A percentile compares a stretch with the other conserved stretches of the same genome.
These are phyloP conservation scores for Aspergillus baeticus DNA, from an alignment of 495 filamentous ascomycete genomes.

Conservation along the genomic window DNA sequence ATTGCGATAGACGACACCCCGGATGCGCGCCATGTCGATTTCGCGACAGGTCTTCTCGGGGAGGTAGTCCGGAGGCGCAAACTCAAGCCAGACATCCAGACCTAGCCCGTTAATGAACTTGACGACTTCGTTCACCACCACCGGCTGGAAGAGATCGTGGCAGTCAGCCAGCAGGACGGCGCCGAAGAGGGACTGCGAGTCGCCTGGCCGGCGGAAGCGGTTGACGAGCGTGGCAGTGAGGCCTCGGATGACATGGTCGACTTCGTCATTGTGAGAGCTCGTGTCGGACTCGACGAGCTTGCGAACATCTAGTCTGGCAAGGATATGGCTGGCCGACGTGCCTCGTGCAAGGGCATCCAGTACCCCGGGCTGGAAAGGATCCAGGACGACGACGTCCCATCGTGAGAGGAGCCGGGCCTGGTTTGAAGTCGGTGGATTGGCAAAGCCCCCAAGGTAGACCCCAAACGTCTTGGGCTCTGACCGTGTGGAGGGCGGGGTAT, in stretches of 20 bases:
- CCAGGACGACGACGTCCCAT: conserved; percentile 46
- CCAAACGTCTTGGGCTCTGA: conserved; percentile 33
- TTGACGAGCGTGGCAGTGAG: not conserved
- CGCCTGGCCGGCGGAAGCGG: not conserved
- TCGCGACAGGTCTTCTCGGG: conserved; percentile 10
- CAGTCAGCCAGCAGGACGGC: conserved; percentile 14
- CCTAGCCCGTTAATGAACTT: conserved; percentile 14
- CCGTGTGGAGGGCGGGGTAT: not conserved
- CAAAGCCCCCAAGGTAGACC: conserved; percentile 42
- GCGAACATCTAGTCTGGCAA: conserved; percentile 29
- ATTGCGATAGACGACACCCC: conserved; percentile 17
- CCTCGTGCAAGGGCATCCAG: conserved; percentile 29
- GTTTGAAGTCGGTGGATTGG: conserved; percentile 29
- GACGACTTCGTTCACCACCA: conserved; percentile 15
- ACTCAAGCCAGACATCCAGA: conserved; percentile 17
- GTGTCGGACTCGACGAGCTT: conserved; percentile 9
- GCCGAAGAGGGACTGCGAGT: conserved; percentile 3
- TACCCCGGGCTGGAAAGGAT: conserved; percentile 38
- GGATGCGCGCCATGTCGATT: conserved; percentile 19
- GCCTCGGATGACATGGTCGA: not conserved
- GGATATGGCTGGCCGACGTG: conserved; percentile 18
- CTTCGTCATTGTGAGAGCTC: conserved; percentile 8
- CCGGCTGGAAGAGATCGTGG: conserved; percentile 12
- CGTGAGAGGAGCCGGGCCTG: conserved; percentile 35
- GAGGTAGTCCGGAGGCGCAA: conserved; percentile 10